phyloP scores from a whole-genome alignment of 176 grass and related monocot genomes.

The Eleusine coracana region DNA sequence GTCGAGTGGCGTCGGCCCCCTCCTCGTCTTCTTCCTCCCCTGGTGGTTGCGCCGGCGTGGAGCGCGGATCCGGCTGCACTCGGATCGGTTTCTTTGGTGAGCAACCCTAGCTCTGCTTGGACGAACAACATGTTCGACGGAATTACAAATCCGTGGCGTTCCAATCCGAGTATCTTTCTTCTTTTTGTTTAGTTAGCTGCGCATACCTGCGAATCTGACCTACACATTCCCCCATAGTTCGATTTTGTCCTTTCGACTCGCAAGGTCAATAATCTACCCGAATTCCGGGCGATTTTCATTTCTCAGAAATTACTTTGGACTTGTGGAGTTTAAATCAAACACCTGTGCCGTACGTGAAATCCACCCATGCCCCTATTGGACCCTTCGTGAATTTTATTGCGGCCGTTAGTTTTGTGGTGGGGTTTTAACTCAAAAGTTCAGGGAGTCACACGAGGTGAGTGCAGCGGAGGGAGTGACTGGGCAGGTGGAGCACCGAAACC shows the following conservation, averaged over 20 bases:
- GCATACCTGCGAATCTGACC: background rate
- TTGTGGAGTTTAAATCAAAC: background rate
- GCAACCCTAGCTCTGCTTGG: background rate
- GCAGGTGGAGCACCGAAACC: background rate
- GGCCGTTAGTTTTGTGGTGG: background rate
- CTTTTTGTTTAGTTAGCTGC: background rate
- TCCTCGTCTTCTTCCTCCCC: background rate
- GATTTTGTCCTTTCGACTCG: background rate
- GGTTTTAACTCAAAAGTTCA: background rate
- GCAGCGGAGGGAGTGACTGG: background rate
- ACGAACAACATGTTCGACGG: too few species aligned
- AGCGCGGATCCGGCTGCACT: background rate
- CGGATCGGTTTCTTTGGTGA: background rate
- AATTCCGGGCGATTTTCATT: background rate
- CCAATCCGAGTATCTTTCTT: background rate
- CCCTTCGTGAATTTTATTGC: background rate
- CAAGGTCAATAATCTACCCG: background rate
- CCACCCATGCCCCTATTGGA: background rate
- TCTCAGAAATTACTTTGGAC: background rate
- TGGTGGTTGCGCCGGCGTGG: background rate
- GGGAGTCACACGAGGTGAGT: background rate
- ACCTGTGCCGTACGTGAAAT: background rate
- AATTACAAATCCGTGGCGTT: background rate
- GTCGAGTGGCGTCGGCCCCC: too few species aligned
- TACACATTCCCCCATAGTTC: background rate